phyloP scores from a whole-genome alignment of 208 protist species.

The Acanthamoeba culbertsoni region DNA sequence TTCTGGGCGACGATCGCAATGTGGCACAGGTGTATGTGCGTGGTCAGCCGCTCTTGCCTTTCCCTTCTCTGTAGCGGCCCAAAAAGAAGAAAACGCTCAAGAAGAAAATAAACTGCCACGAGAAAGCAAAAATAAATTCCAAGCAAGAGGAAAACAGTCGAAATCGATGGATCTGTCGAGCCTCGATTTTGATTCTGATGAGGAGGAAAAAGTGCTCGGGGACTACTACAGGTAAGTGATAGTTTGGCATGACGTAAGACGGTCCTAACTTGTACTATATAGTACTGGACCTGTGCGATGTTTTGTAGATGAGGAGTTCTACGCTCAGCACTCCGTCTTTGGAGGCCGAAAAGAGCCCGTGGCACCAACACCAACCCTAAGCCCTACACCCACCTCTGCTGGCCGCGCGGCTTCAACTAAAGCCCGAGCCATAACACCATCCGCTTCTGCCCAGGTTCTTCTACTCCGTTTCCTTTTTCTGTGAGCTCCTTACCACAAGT shows the following conservation, averaged over 20 bases:
- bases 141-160: no score
- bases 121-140: neutral
- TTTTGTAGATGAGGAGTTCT: neutral
- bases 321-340: neutral
- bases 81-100: neutral
- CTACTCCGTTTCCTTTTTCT: no score
- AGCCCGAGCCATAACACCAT: no score
- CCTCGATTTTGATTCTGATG: neutral
- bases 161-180: neutral
- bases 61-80: neutral
- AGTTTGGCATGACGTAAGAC: no score
- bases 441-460: no score
- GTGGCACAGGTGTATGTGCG: slow-evolving; percentile 66
- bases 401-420: neutral
- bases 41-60: slow-evolving; percentile 46
- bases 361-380: neutral
- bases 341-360: neutral
- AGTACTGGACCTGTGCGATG: neutral
- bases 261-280: neutral
- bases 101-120: neutral
- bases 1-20: slow-evolving; percentile 78
- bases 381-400: neutral
- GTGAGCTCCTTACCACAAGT: no score
- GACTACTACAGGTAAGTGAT: no score
- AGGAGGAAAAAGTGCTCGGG: neutral